Conservation (phyloP, 129 eudicot species). For the Flaveria ramosissima region DNA sequence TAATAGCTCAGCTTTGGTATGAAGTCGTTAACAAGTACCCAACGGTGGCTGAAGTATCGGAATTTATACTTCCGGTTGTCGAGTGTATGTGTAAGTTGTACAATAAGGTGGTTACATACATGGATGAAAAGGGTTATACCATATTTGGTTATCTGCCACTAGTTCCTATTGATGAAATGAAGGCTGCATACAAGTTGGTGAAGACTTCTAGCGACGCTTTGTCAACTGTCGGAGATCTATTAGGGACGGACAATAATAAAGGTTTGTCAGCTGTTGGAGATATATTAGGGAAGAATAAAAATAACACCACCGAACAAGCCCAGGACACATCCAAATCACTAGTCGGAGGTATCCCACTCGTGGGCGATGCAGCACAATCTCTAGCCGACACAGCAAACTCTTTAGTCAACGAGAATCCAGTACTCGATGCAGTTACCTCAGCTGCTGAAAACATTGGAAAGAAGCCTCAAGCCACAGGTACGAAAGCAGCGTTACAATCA, state of each 20-base stretch:
- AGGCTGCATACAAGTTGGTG: slow-evolving; percentile 63
- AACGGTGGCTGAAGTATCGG: slow-evolving; percentile 35
- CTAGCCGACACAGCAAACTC: slow-evolving; percentile 10
- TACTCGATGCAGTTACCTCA: slow-evolving; percentile 33
- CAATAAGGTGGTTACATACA: slow-evolving; percentile 34
- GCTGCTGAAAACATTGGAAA: slow-evolving; percentile 32
- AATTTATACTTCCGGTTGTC: slow-evolving; percentile 48
- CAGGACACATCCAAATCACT: slow-evolving; percentile 16
- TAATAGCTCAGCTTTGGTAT: slow-evolving; percentile 54
- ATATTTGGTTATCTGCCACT: slow-evolving; percentile 49
- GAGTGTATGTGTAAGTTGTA: slow-evolving; percentile 51
- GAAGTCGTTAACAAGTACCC: slow-evolving; percentile 41
- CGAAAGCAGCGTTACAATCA: slow-evolving; percentile 44
- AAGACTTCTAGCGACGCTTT: slow-evolving; percentile 42
- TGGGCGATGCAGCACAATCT: slow-evolving; percentile 22
- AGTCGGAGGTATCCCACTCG: slow-evolving; percentile 20
- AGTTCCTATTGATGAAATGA: slow-evolving; percentile 58
- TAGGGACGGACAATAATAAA: not conserved
- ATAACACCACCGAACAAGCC: not conserved
- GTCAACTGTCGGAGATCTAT: slow-evolving; percentile 27
- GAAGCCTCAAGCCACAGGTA: slow-evolving; percentile 44
- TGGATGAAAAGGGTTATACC: slow-evolving; percentile 50
- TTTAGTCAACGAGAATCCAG: slow-evolving; percentile 4
- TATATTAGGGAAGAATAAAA: not conserved
- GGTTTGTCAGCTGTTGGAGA: slow-evolving; percentile 14